These are phyloP conservation scores for Coccomyxa subellipsoidea DNA, from an alignment of 163 green algal genomes.

Conservation along the genomic window DNA sequence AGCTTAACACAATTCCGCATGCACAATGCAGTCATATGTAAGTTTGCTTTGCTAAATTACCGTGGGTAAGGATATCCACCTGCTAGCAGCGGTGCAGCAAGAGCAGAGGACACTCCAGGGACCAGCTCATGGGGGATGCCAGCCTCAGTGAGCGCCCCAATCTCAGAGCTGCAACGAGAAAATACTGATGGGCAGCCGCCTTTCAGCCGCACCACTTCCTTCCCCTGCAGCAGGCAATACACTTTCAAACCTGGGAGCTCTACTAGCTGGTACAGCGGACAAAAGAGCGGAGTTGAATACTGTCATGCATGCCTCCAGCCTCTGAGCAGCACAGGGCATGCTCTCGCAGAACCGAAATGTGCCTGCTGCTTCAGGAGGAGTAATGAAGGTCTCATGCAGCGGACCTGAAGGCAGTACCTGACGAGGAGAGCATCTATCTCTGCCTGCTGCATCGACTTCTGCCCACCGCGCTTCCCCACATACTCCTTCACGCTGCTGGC, in stretches of 20 bases:
- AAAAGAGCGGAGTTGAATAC: background rate
- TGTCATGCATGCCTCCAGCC: no score
- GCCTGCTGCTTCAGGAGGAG: background rate
- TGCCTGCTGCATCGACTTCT: constrained; percentile 49
- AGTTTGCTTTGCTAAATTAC: no score
- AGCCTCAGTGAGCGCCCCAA: constrained; percentile 40
- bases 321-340: background rate
- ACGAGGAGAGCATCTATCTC: constrained; percentile 65
- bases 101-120: constrained; percentile 65
- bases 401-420: constrained; percentile 24
- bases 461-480: constrained; percentile 64
- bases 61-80: constrained; percentile 27
- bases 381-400: background rate
- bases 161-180: constrained; percentile 51
- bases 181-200: constrained; percentile 71
- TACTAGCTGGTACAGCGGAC: background rate
- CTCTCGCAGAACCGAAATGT: no score
- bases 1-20: no score
- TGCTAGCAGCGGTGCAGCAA: constrained; percentile 65
- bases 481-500: constrained; percentile 37
- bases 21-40: background rate
- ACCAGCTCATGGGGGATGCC: constrained; percentile 54
- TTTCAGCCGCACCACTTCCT: constrained; percentile 67
- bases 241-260: no score
- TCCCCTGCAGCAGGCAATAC: constrained; percentile 30